A percentile compares a stretch with the other conserved stretches of the same genome.
Conservation (phyloP, 306 rosid genomes). For the Ormosia emarginata region DNA sequence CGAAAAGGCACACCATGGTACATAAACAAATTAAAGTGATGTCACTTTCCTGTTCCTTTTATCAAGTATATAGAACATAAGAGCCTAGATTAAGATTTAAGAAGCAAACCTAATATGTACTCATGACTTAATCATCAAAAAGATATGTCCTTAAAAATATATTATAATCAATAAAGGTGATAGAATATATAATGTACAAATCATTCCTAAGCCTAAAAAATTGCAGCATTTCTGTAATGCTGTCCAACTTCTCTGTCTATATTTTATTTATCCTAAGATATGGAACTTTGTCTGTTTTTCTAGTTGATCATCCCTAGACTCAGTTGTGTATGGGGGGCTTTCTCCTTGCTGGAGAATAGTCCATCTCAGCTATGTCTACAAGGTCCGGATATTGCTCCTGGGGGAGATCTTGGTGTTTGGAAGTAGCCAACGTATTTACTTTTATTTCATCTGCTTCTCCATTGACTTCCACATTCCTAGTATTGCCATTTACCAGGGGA, state of each 20-base stretch:
- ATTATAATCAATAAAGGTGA: constrained; percentile 24
- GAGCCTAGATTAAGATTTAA: background rate
- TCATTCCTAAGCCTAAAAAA: constrained; percentile 53
- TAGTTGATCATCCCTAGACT: constrained; percentile 1
- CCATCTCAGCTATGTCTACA: constrained; percentile 75
- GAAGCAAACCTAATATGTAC: constrained; percentile 1
- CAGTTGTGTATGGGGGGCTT: constrained; percentile 86
- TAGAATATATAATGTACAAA: constrained; percentile 45
- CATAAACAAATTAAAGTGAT: background rate
- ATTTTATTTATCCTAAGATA: constrained; percentile 21
- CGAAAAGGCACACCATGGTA: constrained; percentile 1
- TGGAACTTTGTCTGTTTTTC: constrained; percentile 5
- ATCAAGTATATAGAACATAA: background rate
- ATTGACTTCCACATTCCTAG: constrained; percentile 18
- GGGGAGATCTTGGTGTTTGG: constrained; percentile 11
- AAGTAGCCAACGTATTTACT: constrained; percentile 27
- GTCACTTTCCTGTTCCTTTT: background rate
- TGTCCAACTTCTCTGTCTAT: constrained; percentile 35
- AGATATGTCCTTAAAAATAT: constrained; percentile 10
- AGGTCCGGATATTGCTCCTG: constrained; percentile 41
- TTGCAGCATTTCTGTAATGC: constrained; percentile 77
- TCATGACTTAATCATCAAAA: constrained; percentile 32
- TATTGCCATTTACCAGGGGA: constrained; percentile 7
- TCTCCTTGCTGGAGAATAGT: constrained; percentile 82
- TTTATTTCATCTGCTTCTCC: constrained; percentile 23